Evolutionary conservation across 208 protist genomes (phyloP).

Genomic region (Leishmania martiniquensis): DNA sequence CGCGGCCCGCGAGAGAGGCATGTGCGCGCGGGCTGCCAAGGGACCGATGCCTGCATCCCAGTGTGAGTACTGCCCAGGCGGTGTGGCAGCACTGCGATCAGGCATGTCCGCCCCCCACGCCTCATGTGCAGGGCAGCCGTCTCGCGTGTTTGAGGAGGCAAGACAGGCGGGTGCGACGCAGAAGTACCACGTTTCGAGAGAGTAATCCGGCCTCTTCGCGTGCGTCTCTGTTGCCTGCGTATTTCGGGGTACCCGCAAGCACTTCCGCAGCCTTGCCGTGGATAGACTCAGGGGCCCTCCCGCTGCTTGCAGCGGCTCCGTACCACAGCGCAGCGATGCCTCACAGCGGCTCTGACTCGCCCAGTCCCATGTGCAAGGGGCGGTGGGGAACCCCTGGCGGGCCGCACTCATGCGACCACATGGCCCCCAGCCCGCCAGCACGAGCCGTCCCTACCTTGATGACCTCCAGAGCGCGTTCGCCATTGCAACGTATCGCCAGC

Average conservation of each 20-base stretch:
- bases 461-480: not conserved
- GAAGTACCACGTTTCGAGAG: not conserved
- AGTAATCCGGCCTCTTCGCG: not conserved
- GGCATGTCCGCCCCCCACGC: not conserved
- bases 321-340: not conserved
- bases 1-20: too few relatives aligned
- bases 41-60: not conserved
- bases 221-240: not conserved
- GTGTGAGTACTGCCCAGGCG: not conserved
- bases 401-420: not conserved
- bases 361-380: not conserved
- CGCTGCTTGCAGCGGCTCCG: not conserved
- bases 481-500: too few relatives aligned
- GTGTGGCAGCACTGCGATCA: not conserved
- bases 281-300: not conserved
- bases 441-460: not conserved
- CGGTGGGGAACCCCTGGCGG: not conserved
- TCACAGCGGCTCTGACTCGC: not conserved
- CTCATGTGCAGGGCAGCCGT: not conserved
- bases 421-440: not conserved
- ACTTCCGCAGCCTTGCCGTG: not conserved
- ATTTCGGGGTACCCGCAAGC: not conserved
- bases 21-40: too few relatives aligned
- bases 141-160: not conserved
- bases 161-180: not conserved